Percentiles rank a stretch among this genome's conserved stretches.
phyloP scores from a whole-genome alignment of 768 basidiomycete species.

The Leccinum disarticulatum region DNA sequence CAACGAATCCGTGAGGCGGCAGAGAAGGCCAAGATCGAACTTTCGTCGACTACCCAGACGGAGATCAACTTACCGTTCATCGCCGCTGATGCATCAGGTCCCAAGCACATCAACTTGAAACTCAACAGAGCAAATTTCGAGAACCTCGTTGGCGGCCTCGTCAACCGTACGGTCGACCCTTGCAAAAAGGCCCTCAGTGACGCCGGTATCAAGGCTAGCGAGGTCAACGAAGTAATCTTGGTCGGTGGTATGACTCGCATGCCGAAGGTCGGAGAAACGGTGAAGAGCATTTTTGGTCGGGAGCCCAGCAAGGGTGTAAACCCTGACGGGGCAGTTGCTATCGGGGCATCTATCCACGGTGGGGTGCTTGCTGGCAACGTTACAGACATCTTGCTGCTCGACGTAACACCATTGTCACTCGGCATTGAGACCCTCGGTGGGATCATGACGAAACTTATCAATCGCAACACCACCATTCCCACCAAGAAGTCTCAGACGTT shows the following conservation, averaged over 20 bases:
- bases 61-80: constrained; percentile 99
- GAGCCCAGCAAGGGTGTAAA: constrained; percentile 99
- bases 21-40: constrained; percentile 99
- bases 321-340: constrained; percentile 98
- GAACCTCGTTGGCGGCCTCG: constrained; percentile 73
- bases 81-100: constrained; percentile 91
- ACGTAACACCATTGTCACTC: constrained; percentile 95
- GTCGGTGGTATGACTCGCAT: constrained; percentile 99
- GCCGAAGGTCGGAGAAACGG: constrained; percentile 93
- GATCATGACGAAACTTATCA: constrained; percentile 99
- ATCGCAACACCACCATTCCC: constrained; percentile 97
- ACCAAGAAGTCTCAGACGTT: constrained; percentile 99
- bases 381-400: constrained; percentile 91
- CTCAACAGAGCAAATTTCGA: constrained; percentile 90
- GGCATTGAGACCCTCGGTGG: constrained; percentile 97
- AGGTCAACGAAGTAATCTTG: constrained; percentile 95
- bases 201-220: constrained; percentile 88
- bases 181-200: constrained; percentile 97
- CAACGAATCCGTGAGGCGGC: constrained; percentile 99
- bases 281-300: constrained; percentile 83
- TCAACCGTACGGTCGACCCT: constrained; percentile 89
- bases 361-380: constrained; percentile 97
- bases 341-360: constrained; percentile 97
- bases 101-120: constrained; percentile 96
- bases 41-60: constrained; percentile 92